phyloP scores from a whole-genome alignment of 441 rosid genomes.

The Aquilaria agallochum region DNA sequence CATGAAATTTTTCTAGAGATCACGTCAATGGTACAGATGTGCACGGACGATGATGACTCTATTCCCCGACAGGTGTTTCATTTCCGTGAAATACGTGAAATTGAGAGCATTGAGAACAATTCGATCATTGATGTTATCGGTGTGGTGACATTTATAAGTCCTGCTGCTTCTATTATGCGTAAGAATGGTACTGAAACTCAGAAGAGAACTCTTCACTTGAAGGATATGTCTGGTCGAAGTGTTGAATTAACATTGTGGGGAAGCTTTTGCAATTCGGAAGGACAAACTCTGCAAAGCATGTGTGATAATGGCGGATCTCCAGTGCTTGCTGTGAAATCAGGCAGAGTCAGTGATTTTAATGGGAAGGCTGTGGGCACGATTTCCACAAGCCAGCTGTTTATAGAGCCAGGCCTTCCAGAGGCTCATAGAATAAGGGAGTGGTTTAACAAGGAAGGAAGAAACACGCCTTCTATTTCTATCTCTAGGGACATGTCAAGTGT shows the following conservation, averaged over 20 bases:
- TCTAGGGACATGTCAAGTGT: slow-evolving; percentile 59
- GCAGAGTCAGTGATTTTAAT: slow-evolving; percentile 68
- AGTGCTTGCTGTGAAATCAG: slow-evolving; percentile 74
- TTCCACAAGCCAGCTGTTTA: slow-evolving; percentile 60
- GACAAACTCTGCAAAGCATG: slow-evolving; percentile 58
- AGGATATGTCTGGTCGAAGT: slow-evolving; percentile 80
- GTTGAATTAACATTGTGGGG: slow-evolving; percentile 93
- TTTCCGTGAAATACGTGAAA: slow-evolving; percentile 57
- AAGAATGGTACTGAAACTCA: slow-evolving; percentile 72
- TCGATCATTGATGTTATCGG: slow-evolving; percentile 60
- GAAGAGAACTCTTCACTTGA: slow-evolving; percentile 74
- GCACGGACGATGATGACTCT: slow-evolving; percentile 59
- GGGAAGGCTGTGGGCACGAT: slow-evolving; percentile 85
- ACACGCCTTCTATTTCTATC: slow-evolving; percentile 51
- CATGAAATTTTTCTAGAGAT: slow-evolving; percentile 60
- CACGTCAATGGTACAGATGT: slow-evolving; percentile 55
- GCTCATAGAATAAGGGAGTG: slow-evolving; percentile 60
- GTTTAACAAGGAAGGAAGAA: slow-evolving; percentile 75
- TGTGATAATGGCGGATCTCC: slow-evolving; percentile 82
- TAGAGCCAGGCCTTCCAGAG: slow-evolving; percentile 78
- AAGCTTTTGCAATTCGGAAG: slow-evolving; percentile 62
- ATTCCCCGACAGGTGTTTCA: slow-evolving; percentile 70
- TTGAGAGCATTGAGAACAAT: slow-evolving; percentile 69
- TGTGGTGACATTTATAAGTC: slow-evolving; percentile 53
- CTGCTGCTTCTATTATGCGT: slow-evolving; percentile 51